A percentile compares a stretch with the other conserved stretches of the same genome.
Evolutionary conservation across 441 rosid species (phyloP).

Genomic region (Arabidopsis lyrata): DNA sequence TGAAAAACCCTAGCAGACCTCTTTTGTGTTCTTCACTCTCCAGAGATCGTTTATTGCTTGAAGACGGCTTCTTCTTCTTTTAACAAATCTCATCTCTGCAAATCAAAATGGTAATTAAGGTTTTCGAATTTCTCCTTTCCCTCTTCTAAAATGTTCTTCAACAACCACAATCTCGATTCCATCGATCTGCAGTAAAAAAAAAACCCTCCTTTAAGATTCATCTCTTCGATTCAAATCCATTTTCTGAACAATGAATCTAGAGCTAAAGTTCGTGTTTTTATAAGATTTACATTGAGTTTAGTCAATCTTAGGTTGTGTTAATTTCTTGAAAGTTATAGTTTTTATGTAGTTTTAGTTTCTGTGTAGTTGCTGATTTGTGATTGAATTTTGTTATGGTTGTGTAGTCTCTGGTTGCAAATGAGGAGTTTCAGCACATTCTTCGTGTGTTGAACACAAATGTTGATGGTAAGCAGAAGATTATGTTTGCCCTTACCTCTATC

Average conservation of each 20-base stretch:
- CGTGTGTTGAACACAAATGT: conserved; percentile 92
- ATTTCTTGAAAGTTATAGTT: not conserved
- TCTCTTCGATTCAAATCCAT: not conserved
- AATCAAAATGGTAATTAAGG: conserved; percentile 35
- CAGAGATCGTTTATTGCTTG: conserved; percentile 2
- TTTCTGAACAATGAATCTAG: not conserved
- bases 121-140: not conserved
- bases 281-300: not conserved
- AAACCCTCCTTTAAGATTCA: not conserved
- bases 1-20: conserved; percentile 11
- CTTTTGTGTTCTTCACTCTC: conserved; percentile 2
- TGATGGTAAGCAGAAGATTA: conserved; percentile 90
- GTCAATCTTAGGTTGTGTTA: not conserved
- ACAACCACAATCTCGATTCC: not conserved
- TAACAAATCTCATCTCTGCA: conserved; percentile 20
- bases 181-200: not conserved
- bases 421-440: conserved; percentile 89
- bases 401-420: conserved; percentile 82
- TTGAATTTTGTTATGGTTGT: conserved; percentile 6
- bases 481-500: conserved; percentile 92
- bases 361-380: not conserved
- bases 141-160: not conserved
- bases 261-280: not conserved
- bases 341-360: not conserved
- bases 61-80: conserved; percentile 21